phyloP scores from a whole-genome alignment of 2,329 filamentous ascomycete genomes.

The Trichoderma koningii region DNA sequence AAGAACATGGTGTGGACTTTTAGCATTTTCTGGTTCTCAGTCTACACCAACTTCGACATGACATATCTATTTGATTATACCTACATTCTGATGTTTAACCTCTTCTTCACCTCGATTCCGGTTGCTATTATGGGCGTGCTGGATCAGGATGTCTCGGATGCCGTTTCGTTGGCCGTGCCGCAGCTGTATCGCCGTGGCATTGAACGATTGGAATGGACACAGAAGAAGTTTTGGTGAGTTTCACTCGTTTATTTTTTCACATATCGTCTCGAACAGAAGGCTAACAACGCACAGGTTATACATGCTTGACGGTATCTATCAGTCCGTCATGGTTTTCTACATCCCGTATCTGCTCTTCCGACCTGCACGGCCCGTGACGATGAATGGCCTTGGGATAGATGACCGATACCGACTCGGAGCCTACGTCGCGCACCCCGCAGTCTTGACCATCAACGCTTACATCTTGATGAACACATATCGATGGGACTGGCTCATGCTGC shows the following conservation, averaged over 20 bases:
- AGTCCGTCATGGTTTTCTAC: constrained; percentile 91
- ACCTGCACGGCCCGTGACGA: constrained; percentile 67
- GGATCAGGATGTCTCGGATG: constrained; percentile 94
- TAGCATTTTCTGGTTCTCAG: constrained; percentile 94
- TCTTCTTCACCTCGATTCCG: constrained; percentile 93
- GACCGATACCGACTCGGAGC: constrained; percentile 84
- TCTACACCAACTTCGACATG: constrained; percentile 93
- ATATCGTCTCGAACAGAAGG: background rate
- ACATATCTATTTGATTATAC: constrained; percentile 98
- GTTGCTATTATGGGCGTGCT: constrained; percentile 95
- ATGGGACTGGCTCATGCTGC: constrained; percentile 94
- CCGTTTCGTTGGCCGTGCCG: constrained; percentile 89
- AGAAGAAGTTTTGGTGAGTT: constrained; percentile 89
- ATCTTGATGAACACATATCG: constrained; percentile 95
- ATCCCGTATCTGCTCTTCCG: constrained; percentile 82
- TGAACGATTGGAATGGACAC: constrained; percentile 94
- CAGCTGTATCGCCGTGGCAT: constrained; percentile 95
- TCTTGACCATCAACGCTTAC: constrained; percentile 90
- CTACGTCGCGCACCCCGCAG: constrained; percentile 80
- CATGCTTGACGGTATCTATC: constrained; percentile 93
- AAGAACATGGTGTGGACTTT: constrained; percentile 99
- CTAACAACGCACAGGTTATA: constrained; percentile 65
- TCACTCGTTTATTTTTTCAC: background rate
- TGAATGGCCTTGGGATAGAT: constrained; percentile 72
- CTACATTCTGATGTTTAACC: constrained; percentile 94